These are phyloP conservation scores for Mortierella sp. DNA, from an alignment of 371 early-diverging fungal species.

Conservation along the genomic window DNA sequence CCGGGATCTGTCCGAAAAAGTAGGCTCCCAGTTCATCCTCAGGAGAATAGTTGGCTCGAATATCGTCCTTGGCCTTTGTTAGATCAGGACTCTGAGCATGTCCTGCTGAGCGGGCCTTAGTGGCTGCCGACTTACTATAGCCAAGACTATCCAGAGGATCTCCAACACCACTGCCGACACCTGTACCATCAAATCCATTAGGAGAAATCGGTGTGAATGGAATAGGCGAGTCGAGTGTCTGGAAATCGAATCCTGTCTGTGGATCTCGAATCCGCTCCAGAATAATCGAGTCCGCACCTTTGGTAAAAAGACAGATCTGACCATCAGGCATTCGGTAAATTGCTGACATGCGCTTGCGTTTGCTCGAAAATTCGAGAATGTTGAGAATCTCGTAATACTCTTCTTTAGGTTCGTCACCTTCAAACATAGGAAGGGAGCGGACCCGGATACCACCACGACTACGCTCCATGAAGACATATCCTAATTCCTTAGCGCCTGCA, in stretches of 20 bases:
- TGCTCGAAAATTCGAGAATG: constrained; percentile 73
- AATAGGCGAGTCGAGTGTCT: constrained; percentile 28
- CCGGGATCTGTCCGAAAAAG: constrained; percentile 48
- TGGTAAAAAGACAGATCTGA: constrained; percentile 71
- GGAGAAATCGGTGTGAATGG: constrained; percentile 39
- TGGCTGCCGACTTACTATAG: constrained; percentile 26
- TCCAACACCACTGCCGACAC: not conserved
- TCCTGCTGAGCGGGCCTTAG: constrained; percentile 9
- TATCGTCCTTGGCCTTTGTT: constrained; percentile 7
- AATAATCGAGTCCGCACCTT: constrained; percentile 85
- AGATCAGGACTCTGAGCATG: constrained; percentile 2
- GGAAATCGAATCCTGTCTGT: constrained; percentile 33
- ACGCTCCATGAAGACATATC: constrained; percentile 82
- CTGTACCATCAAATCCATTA: constrained; percentile 17
- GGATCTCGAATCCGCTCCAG: constrained; percentile 60
- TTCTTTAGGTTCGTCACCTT: constrained; percentile 15
- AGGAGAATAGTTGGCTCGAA: constrained; percentile 18
- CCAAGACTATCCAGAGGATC: constrained; percentile 41
- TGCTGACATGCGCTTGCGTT: constrained; percentile 80
- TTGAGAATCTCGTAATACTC: constrained; percentile 64
- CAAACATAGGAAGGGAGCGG: constrained; percentile 21
- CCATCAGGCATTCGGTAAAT: constrained; percentile 64
- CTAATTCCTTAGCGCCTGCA: constrained; percentile 84
- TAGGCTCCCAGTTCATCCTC: constrained; percentile 44
- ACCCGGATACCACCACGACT: constrained; percentile 57